Conservation (phyloP, 31 red algal species). For the Endocladia muricata region DNA sequence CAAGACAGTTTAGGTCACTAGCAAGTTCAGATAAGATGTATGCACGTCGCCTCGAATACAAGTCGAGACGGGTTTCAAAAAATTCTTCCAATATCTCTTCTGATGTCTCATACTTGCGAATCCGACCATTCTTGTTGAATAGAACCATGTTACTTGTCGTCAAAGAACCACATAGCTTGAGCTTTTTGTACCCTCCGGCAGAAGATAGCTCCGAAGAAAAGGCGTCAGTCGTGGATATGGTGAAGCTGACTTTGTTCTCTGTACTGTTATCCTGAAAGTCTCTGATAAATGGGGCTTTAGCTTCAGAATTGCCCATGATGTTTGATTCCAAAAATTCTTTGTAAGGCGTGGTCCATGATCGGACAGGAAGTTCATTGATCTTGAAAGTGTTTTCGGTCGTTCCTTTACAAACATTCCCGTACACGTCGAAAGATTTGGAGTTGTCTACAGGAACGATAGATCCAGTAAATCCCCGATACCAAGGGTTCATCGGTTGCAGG, state of each 20-base stretch:
- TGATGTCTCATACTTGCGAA: slow-evolving; percentile 78
- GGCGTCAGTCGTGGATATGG: slow-evolving; percentile 45
- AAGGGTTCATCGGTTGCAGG: slow-evolving; percentile 54
- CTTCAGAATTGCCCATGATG: slow-evolving; percentile 37
- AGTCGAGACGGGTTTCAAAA: slow-evolving; percentile 61
- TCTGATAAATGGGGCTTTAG: slow-evolving; percentile 63
- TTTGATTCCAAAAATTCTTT: slow-evolving; percentile 94
- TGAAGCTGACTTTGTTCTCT: slow-evolving; percentile 87
- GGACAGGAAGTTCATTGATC: slow-evolving; percentile 88
- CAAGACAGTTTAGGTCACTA: slow-evolving; percentile 51
- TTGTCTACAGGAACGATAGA: slow-evolving; percentile 57
- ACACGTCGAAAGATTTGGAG: slow-evolving; percentile 80
- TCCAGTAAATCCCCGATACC: slow-evolving; percentile 93
- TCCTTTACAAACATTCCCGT: slow-evolving; percentile 60
- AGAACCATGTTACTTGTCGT: slow-evolving; percentile 96
- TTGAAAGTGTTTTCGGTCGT: slow-evolving; percentile 29
- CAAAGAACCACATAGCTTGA: slow-evolving; percentile 76
- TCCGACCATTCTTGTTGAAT: slow-evolving; percentile 79
- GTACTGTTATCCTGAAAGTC: slow-evolving; percentile 89
- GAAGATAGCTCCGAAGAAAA: background rate
- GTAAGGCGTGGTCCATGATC: slow-evolving; percentile 95
- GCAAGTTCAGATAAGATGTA: slow-evolving; percentile 60
- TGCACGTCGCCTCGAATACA: slow-evolving; percentile 76
- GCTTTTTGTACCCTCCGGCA: slow-evolving; percentile 59
- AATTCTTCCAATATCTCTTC: slow-evolving; percentile 83